These are phyloP conservation scores for Thermothelomyces thermophilus DNA, from an alignment of 2,329 filamentous ascomycete genomes.

Conservation along the genomic window DNA sequence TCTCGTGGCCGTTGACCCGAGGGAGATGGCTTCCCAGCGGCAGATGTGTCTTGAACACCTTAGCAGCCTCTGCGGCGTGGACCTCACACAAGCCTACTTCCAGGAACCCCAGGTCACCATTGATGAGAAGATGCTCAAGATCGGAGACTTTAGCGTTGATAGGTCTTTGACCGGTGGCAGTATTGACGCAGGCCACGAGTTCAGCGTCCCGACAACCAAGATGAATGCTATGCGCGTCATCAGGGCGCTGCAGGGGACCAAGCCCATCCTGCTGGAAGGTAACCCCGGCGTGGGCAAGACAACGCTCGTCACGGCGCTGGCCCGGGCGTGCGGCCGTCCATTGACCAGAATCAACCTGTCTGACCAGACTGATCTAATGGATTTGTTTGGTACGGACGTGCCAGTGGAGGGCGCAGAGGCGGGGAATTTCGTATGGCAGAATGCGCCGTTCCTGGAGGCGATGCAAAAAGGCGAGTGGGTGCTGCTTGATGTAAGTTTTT, in stretches of 20 bases:
- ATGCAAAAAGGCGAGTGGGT: slow-evolving; percentile 99
- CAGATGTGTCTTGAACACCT: slow-evolving; percentile 67
- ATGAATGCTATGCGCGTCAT: slow-evolving; percentile 87
- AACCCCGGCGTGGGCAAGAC: slow-evolving; percentile 99
- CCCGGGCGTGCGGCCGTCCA: slow-evolving; percentile 69
- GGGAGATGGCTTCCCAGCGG: slow-evolving; percentile 65
- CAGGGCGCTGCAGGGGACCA: slow-evolving; percentile 78
- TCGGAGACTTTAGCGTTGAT: slow-evolving; percentile 69
- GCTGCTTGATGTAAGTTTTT: slow-evolving; percentile 56
- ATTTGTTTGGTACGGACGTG: slow-evolving; percentile 93
- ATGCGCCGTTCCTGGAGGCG: slow-evolving; percentile 88
- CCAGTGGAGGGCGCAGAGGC: slow-evolving; percentile 88
- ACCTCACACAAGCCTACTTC: slow-evolving; percentile 61
- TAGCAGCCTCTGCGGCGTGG: slow-evolving; percentile 58
- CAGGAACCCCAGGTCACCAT: slow-evolving; percentile 53
- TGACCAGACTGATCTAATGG: slow-evolving; percentile 95
- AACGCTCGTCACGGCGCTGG: slow-evolving; percentile 79
- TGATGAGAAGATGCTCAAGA: slow-evolving; percentile 47
- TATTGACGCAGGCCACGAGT: slow-evolving; percentile 60
- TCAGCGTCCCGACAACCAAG: slow-evolving; percentile 83
- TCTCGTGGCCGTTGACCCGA: slow-evolving; percentile 64
- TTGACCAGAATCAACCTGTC: slow-evolving; percentile 94
- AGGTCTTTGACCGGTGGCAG: slow-evolving; percentile 40
- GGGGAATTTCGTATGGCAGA: slow-evolving; percentile 89
- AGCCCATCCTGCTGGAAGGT: slow-evolving; percentile 90